Base-by-base conservation (phyloP, 257 asterid genomes). In the Lavandula angustifolia region DNA sequence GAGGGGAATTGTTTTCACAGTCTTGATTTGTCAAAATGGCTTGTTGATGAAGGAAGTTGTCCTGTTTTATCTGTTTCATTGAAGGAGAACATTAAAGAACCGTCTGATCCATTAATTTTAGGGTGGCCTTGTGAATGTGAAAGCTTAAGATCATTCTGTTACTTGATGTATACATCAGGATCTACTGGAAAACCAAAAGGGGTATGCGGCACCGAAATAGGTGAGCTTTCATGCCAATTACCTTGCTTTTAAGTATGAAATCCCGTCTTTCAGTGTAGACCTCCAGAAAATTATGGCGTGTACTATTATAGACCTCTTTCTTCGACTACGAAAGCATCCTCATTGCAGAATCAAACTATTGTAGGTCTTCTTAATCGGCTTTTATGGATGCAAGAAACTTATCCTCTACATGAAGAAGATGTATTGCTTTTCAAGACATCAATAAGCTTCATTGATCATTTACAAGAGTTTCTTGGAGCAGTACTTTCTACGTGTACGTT, bases 131-230 rank as follows among this genome's bases (percentile, higher is more conserved):
- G 97, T 77, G 82, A 85, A 80, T 65, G 75, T 56, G 80, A 75
- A 82, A 66, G 64, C 62, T 64, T 75, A 42, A 85, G 91, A 71
- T 73, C 89, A 35, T 92, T 89, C 73, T 87, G 96, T 84, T 92
- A 92, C 82, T 69, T 89, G 83, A 84, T 92, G 82, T 85, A 84
- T 84, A 92, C 98, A 50, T 92, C 97, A 38, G 98, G 98, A 60
- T 89, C 98, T 63, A 82, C 88, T 16, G 98, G 98, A 70, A 64
- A 75, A 69, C 96, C 98, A 54, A 92, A 87, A 80, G 96, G 94
- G 75, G 89, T 92, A 70, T 89, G 98, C 73, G 98, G 98, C 64
- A 89, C 97, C 35, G 97, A 92, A 82, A 63, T 68, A 58, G 98
- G 96, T 89, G 73, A 74, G 77, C 51, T 31, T 54, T 67, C 55